Evolutionary conservation across 1,284 basidiomycete species (phyloP).

Genomic region (Cryptococcus sp.): DNA sequence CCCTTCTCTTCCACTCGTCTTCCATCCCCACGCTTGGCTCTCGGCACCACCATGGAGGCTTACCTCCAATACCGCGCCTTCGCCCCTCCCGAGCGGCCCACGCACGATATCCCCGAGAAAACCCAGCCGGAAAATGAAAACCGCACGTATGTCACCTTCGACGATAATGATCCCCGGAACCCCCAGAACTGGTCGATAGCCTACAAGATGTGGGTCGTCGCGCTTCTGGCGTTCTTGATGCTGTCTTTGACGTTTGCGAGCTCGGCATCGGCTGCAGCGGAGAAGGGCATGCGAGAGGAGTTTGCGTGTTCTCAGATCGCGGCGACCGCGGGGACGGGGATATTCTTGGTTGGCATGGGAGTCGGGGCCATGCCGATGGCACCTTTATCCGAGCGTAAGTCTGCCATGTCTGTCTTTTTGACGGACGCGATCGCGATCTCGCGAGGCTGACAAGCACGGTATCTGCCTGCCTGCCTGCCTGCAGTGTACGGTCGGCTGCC

Average conservation of each 20-base stretch:
- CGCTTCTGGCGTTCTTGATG: conserved; percentile 21
- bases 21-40: background rate
- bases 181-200: conserved; percentile 26
- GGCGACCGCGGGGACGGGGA: conserved; percentile 21
- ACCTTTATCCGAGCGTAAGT: conserved; percentile 29
- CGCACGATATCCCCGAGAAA: background rate
- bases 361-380: conserved; percentile 29
- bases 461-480: background rate
- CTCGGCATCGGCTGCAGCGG: conserved; percentile 18
- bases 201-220: conserved; percentile 24
- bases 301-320: conserved; percentile 23
- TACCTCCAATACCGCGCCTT: conserved; percentile 14
- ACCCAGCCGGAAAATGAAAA: conserved; percentile 3
- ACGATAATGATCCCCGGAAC: conserved; percentile 17
- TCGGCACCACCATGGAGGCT: conserved; percentile 5
- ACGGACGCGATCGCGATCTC: background rate
- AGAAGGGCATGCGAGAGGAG: conserved; percentile 20
- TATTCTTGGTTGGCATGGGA: conserved; percentile 28
- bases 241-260: conserved; percentile 27
- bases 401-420: background rate
- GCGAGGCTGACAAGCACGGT: background rate
- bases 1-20: background rate
- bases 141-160: conserved; percentile 19
- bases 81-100: conserved; percentile 1
- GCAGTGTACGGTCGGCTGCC: conserved; percentile 31